A percentile compares a stretch with the other conserved stretches of the same genome.
Conservation (phyloP, 140 eudicot genomes). For the Senecio squalidus region DNA sequence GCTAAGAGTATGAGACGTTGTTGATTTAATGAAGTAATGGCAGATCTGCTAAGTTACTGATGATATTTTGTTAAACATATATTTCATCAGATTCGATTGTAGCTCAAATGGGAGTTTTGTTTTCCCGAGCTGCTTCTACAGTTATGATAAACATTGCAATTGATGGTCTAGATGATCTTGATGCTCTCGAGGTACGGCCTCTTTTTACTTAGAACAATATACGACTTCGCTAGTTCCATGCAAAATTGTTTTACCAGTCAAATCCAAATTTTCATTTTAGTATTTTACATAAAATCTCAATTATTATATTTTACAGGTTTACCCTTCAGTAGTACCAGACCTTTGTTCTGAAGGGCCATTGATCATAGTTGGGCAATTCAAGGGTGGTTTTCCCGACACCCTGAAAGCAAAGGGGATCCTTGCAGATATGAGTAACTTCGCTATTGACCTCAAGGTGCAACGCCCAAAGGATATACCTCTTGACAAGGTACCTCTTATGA, state of each 20-base stretch:
- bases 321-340: conserved; percentile 58
- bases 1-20: conserved; percentile 1
- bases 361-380: conserved; percentile 62
- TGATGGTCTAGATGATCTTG: conserved; percentile 55
- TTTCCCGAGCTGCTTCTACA: conserved; percentile 57
- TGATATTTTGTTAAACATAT: not conserved
- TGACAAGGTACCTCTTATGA: conserved; percentile 31
- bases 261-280: not conserved
- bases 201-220: not conserved
- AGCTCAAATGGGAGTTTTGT: conserved; percentile 49
- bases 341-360: conserved; percentile 64
- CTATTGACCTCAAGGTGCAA: conserved; percentile 56
- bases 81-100: conserved; percentile 59
- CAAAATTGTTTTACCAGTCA: not conserved
- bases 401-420: conserved; percentile 50
- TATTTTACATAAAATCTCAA: too few relatives aligned
- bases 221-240: not conserved
- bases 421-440: conserved; percentile 44
- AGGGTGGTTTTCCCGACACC: conserved; percentile 62
- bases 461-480: conserved; percentile 64
- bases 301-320: conserved; percentile 34
- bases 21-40: not conserved
- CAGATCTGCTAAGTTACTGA: not conserved
- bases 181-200: conserved; percentile 57
- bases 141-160: conserved; percentile 58